Conservation (phyloP, 2,329 filamentous ascomycete genomes). For the Colletotrichum sp. region DNA sequence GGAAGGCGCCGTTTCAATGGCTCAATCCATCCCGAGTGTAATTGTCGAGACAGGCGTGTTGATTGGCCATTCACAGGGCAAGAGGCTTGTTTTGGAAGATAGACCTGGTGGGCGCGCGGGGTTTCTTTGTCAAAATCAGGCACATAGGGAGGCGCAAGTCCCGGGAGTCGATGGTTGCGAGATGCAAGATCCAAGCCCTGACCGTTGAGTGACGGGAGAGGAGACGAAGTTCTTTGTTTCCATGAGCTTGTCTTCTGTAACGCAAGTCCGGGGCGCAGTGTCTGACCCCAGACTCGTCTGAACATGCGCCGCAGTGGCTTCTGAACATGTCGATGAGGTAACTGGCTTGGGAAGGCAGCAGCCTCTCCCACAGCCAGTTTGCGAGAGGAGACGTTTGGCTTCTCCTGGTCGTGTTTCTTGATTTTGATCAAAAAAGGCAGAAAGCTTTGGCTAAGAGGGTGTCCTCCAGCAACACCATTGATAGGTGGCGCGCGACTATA, state of each 20-base stretch:
- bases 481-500: neutral
- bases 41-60: neutral
- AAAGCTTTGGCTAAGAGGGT: neutral
- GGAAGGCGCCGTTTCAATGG: neutral
- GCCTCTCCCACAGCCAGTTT: neutral
- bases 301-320: neutral
- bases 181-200: neutral
- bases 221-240: neutral
- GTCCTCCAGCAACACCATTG: neutral
- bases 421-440: neutral
- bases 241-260: neutral
- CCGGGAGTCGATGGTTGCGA: neutral
- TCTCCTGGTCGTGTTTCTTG: neutral
- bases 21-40: neutral
- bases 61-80: neutral
- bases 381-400: neutral
- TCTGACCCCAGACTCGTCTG: neutral
- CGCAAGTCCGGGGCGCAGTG: neutral
- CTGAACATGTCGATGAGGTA: neutral
- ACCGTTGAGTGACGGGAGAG: neutral
- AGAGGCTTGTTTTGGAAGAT: neutral
- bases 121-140: neutral
- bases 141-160: neutral
- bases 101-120: neutral
- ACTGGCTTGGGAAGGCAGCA: neutral